A percentile compares a stretch with the other conserved stretches of the same genome.
Conservation (phyloP, 2,329 filamentous ascomycete species). For the Fusarium nematophilum region DNA sequence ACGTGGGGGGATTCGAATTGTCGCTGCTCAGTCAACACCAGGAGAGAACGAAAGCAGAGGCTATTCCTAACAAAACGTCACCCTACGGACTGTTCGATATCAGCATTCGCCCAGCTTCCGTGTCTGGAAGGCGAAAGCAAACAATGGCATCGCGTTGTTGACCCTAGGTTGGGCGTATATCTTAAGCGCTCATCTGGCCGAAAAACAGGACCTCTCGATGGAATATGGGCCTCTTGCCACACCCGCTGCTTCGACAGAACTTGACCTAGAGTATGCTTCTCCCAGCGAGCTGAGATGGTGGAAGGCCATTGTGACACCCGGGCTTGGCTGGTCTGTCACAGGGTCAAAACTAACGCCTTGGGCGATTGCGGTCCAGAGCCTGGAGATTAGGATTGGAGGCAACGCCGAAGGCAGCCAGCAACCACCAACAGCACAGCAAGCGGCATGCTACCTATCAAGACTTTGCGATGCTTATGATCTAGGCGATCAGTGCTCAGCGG, state of each 20-base stretch:
- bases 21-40: neutral
- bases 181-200: neutral
- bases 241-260: neutral
- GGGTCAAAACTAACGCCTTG: neutral
- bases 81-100: neutral
- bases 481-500: constrained; percentile 5
- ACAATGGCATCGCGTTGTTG: constrained; percentile 7
- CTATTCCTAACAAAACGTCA: neutral
- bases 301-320: neutral
- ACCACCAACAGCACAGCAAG: constrained; percentile 2
- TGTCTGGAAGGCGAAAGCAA: neutral
- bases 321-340: neutral
- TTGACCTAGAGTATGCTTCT: constrained; percentile 5
- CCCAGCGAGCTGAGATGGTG: neutral
- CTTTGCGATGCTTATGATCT: constrained; percentile 15
- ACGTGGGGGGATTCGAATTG: neutral
- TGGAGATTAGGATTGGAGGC: neutral
- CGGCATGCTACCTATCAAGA: constrained; percentile 9
- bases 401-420: neutral
- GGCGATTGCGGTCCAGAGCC: neutral
- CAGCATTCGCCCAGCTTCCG: neutral
- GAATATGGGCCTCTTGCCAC: neutral
- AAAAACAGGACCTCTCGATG: neutral
- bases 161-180: constrained; percentile 2
- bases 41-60: neutral